Evolutionary conservation across 208 protist genomes (phyloP), one percentile per base, ranked within the genome.

Genomic region (Angomonas deanei): DNA sequence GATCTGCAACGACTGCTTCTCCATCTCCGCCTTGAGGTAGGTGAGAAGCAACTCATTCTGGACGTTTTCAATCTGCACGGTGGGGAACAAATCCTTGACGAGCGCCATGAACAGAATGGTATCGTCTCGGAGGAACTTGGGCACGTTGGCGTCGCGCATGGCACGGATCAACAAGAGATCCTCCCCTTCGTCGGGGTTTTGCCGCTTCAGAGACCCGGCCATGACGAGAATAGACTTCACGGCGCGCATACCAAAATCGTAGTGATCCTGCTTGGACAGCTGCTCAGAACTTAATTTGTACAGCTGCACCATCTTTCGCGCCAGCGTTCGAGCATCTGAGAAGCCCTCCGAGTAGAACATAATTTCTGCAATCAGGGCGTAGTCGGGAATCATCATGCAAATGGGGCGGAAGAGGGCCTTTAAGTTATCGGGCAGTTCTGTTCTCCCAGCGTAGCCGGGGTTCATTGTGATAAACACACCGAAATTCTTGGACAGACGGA

Each of bases 381-480:
- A 97, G 82, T 99, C 97, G 8, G 97, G 97, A 58, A 98, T 97
- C 84, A 98, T 97, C 92, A 99, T 98, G 66, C 97, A 97, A 31
- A 98, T 97, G 2, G 97, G 97, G 17, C 97, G 89, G 78, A 98
- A 98, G n/a, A 99, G 76, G 34, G 92, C 91, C 78, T 99, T 99
- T 10, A 99, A 68, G 76, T 99, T 99, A 70, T 99, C 97, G 1
- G 97, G 97, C 39, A 99, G 88, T 68, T 98, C 94, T 13, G 92
- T 97, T 69, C 97, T 91, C 5, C 97, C 97, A 15, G 97, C 95
- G 79, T 99, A 99, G 50, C 96, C 97, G 36, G 97, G 97, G 67
- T 99, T 99, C 97, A 99, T 99, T 19, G 97, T 99, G 71, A 99
- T 96, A 70, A 97, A 98, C 31, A 98, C 93, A 68, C 96, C 94